Evolutionary conservation across 805 yeast genomes (phyloP).

Genomic region (Debaryomyces castellii): DNA sequence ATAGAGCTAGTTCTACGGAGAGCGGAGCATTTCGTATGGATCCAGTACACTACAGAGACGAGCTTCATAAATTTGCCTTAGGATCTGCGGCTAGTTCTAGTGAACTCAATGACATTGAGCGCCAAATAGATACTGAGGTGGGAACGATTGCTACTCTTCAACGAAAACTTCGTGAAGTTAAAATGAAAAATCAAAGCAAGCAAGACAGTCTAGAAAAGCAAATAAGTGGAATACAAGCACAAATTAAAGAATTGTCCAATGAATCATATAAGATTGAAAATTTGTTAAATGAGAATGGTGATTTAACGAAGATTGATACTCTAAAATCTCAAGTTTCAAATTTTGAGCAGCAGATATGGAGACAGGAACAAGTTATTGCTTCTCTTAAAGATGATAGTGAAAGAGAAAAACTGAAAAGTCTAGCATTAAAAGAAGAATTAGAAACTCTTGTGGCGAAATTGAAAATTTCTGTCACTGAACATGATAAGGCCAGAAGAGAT

Average conservation of each 20-base stretch:
- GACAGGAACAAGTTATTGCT: slow-evolving; percentile 25
- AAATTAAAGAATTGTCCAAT: slow-evolving; percentile 12
- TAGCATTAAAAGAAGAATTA: slow-evolving; percentile 1
- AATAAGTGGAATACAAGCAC: slow-evolving; percentile 6
- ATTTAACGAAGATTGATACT: slow-evolving; percentile 39
- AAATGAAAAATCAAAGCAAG: slow-evolving; percentile 10
- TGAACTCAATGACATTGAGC: slow-evolving; percentile 13
- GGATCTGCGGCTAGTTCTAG: slow-evolving; percentile 11
- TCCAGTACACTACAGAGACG: slow-evolving; percentile 48
- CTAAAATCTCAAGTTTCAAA: slow-evolving; percentile 32
- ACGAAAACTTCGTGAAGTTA: slow-evolving; percentile 13
- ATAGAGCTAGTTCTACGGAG: slow-evolving; percentile 34
- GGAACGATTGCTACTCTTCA: slow-evolving; percentile 12
- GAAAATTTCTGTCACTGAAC: slow-evolving; percentile 19
- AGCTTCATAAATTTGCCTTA: slow-evolving; percentile 28
- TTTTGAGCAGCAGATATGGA: slow-evolving; percentile 24
- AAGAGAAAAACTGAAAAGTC: slow-evolving; percentile 8
- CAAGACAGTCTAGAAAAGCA: slow-evolving; percentile 15
- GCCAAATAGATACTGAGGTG: slow-evolving; percentile 15
- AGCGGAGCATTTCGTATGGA: slow-evolving; percentile 50
- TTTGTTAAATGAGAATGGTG: slow-evolving; percentile 45
- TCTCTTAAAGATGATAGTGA: slow-evolving; percentile 25
- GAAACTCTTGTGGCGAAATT: slow-evolving; percentile 9
- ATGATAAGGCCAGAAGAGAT: slow-evolving; percentile 8
- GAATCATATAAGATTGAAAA: slow-evolving; percentile 33